Evolutionary conservation across 2,329 filamentous ascomycete species (phyloP).

Genomic region (Thyridium curvatum): DNA sequence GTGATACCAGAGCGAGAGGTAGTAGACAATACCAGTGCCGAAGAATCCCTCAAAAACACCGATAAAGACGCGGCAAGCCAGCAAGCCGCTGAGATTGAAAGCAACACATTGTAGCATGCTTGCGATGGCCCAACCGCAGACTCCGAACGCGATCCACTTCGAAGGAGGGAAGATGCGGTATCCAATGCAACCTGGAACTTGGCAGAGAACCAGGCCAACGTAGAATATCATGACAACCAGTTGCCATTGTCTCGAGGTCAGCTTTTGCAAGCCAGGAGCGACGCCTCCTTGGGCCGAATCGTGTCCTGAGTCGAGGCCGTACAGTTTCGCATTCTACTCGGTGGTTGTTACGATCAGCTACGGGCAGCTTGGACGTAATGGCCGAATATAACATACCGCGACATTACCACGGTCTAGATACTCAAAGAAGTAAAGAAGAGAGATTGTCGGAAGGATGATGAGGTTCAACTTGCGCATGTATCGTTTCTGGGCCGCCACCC

Average conservation of each 20-base stretch:
- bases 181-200: conserved; percentile 12
- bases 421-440: conserved; percentile 10
- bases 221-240: conserved; percentile 12
- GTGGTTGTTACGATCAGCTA: background rate
- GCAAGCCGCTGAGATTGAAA: conserved; percentile 6
- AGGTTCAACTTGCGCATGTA: conserved; percentile 9
- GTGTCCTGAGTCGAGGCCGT: conserved; percentile 7
- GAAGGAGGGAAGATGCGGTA: conserved; percentile 12
- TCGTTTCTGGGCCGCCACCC: conserved; percentile 5
- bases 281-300: conserved; percentile 4
- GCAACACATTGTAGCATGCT: conserved; percentile 10
- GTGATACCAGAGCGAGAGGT: conserved; percentile 13
- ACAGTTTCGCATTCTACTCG: conserved; percentile 9
- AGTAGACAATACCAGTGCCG: conserved; percentile 10
- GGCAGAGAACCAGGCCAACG: conserved; percentile 11
- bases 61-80: conserved; percentile 10
- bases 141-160: conserved; percentile 11
- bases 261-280: conserved; percentile 2
- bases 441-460: conserved; percentile 9
- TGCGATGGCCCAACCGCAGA: conserved; percentile 9
- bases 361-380: background rate
- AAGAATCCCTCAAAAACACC: conserved; percentile 9
- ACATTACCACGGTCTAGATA: conserved; percentile 10
- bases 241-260: conserved; percentile 3
- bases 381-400: conserved; percentile 4